Evolutionary conservation across 2,329 filamentous ascomycete genomes (phyloP), one percentile per base, ranked within the genome.

Genomic region (Aphanocladium album): DNA sequence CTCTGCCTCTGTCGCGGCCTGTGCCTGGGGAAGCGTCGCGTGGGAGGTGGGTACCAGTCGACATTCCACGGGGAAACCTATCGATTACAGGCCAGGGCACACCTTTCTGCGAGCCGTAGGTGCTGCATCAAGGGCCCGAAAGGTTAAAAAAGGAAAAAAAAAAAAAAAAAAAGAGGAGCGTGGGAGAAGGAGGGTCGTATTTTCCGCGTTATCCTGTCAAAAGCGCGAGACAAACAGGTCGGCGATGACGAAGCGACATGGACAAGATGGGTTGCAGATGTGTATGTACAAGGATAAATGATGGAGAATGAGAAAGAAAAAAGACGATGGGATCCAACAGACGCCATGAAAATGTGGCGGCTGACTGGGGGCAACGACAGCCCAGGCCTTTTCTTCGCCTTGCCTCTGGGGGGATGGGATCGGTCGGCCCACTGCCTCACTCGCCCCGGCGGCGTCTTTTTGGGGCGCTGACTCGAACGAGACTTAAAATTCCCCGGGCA

Each of bases 1-100:
- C 46, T 43, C 56, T 51, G 46, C 35, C 30, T 33, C 33, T 51
- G n/a, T 58, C 46, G 56, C 47, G 49, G 25, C 47, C 9, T 51
- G 47, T 46, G 57, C 49, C 49, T 37, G 47, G 49, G 39, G 25
- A 59, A 61, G 60, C 54, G 60, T 62, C 60, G 60, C 49, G 60
- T 62, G 60, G 39, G 25, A 35, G 54, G 60, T 62, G 60, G 60
- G 49, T 55, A 41, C 46, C 30, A 8, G 30, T 41, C 45, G 52
- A 55, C 51, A 60, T 50, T 49, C 51, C 46, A 49, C 33, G 14
- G 35, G 35, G n/a, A 37, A 52, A 23, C 12, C 23, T 58, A 30
- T 41, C 23, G 30, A 27, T 57, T 47, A n/a, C n/a, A 56, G 53
- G 43, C 43, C 43, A 39, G 54, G 54, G 54, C 30, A 35, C 33